Conservation (phyloP, 2,329 filamentous ascomycete genomes). For the Xylaria sp. region DNA sequence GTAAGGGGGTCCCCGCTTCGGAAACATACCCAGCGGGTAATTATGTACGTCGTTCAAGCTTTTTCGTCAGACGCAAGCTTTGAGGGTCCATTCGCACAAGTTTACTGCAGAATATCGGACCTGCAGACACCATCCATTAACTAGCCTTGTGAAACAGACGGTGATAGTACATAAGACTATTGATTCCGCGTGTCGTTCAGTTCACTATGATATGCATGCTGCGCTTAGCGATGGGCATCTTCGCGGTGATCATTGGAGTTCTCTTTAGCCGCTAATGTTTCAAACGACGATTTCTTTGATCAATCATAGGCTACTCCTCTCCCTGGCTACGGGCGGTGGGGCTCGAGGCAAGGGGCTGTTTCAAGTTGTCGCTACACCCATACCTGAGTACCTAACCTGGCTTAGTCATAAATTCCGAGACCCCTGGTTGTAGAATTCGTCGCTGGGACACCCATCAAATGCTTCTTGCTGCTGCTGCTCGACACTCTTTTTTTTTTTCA, state of each 20-base stretch:
- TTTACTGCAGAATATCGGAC: no score
- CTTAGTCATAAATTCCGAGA: neutral
- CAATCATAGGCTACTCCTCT: neutral
- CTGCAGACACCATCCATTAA: no score
- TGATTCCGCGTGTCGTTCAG: neutral
- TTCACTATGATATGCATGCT: neutral
- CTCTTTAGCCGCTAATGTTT: conserved; percentile 24
- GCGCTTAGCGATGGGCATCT: neutral
- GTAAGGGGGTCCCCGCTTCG: neutral
- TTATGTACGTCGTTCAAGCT: neutral
- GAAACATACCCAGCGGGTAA: neutral
- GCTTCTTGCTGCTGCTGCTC: neutral
- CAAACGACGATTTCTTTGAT: conserved; percentile 3
- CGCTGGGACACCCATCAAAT: neutral
- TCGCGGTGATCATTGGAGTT: neutral
- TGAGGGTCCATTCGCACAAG: no score
- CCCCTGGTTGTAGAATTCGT: neutral
- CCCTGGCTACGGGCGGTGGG: conserved; percentile 9
- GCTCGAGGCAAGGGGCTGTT: conserved; percentile 15
- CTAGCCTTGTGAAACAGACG: no score
- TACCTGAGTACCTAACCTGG: neutral
- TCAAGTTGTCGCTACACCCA: conserved; percentile 16
- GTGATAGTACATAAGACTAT: neutral
- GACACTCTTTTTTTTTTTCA: no score
- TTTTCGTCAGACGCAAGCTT: neutral